These are phyloP conservation scores for Diaporthe helianthi DNA, from an alignment of 2,329 filamentous ascomycete genomes.

Conservation along the genomic window DNA sequence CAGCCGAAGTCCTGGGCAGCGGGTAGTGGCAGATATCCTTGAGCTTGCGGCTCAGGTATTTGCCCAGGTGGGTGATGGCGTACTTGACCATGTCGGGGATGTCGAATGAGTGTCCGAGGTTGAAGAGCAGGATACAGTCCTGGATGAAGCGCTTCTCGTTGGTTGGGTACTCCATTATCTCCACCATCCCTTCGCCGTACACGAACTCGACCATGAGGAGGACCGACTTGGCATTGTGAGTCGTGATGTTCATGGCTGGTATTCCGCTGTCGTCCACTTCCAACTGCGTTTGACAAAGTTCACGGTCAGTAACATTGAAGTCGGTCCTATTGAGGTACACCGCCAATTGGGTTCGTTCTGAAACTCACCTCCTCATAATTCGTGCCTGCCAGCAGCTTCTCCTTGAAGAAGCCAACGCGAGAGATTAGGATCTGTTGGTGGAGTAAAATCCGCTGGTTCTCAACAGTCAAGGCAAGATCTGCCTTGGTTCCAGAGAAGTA, in stretches of 20 bases:
- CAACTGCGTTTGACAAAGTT: no score
- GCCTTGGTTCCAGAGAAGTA: not conserved
- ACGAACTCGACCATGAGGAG: not conserved
- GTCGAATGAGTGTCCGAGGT: conserved; percentile 4
- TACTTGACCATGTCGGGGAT: not conserved
- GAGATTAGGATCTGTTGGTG: not conserved
- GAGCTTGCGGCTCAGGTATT: not conserved
- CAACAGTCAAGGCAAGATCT: not conserved
- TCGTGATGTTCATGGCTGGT: no score
- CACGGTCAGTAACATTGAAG: no score
- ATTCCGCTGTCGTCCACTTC: not conserved
- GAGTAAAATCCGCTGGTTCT: fast-evolving
- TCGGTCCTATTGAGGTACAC: no score
- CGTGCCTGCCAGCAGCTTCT: not conserved
- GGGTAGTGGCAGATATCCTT: conserved; percentile 11
- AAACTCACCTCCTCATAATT: no score
- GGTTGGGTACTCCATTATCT: not conserved
- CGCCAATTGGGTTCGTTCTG: no score
- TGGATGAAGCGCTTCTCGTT: not conserved
- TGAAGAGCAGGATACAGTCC: not conserved
- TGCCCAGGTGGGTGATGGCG: not conserved
- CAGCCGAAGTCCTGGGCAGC: fast-evolving
- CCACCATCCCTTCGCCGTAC: not conserved
- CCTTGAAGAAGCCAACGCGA: not conserved
- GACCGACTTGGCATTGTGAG: not conserved